Conservation (phyloP, 2,329 filamentous ascomycete genomes). For the Blastomyces emzantsi region DNA sequence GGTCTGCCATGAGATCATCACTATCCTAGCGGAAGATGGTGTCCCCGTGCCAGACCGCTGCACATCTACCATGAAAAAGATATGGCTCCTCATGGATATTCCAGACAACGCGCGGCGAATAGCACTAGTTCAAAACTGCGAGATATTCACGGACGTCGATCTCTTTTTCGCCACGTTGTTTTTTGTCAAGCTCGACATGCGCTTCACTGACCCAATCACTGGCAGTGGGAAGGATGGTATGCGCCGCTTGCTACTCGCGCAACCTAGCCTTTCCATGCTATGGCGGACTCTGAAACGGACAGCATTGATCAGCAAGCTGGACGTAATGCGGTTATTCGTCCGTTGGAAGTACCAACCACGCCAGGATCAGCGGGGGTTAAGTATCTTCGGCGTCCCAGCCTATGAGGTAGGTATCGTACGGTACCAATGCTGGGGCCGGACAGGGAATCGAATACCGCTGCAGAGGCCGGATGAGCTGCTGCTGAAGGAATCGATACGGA, state of each 20-base stretch:
- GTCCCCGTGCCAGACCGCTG: slow-evolving; percentile 47
- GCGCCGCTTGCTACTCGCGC: slow-evolving; percentile 51
- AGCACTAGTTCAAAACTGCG: slow-evolving; percentile 44
- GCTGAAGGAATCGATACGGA: slow-evolving; percentile 45
- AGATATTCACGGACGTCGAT: slow-evolving; percentile 51
- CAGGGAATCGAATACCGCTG: slow-evolving; percentile 37
- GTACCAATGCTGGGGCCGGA: slow-evolving; percentile 30
- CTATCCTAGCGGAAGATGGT: slow-evolving; percentile 49
- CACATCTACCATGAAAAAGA: slow-evolving; percentile 47
- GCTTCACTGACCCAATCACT: slow-evolving; percentile 55
- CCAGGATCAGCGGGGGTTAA: slow-evolving; percentile 20
- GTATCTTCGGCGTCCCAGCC: slow-evolving; percentile 45
- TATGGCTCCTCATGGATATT: slow-evolving; percentile 67
- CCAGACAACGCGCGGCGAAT: slow-evolving; percentile 48
- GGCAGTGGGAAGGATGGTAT: slow-evolving; percentile 45
- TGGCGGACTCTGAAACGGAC: slow-evolving; percentile 53
- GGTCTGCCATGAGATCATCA: slow-evolving; percentile 54
- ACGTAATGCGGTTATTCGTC: slow-evolving; percentile 50
- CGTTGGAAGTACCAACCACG: slow-evolving; percentile 45
- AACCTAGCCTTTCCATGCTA: slow-evolving; percentile 48
- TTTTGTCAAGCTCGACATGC: slow-evolving; percentile 63
- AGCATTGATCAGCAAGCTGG: slow-evolving; percentile 41
- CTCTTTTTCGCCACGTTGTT: slow-evolving; percentile 56
- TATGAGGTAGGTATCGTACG: slow-evolving; percentile 44
- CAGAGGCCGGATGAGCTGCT: slow-evolving; percentile 52